These are phyloP conservation scores for Isochrysis galbana DNA, from an alignment of 78 protist species.

Conservation along the genomic window DNA sequence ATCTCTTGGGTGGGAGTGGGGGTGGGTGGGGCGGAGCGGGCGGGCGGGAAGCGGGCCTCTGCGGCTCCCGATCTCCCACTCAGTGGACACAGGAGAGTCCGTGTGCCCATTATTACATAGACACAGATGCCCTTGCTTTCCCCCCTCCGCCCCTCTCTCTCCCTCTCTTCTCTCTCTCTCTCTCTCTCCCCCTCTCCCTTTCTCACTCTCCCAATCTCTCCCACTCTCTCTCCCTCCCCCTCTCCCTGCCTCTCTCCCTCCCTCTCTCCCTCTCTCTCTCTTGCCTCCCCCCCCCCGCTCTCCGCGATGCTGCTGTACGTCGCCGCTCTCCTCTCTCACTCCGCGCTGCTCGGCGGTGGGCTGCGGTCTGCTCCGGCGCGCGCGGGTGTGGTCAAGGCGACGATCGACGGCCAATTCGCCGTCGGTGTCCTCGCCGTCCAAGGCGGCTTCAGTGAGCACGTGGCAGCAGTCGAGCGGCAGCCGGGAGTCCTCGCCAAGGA, in stretches of 20 bases:
- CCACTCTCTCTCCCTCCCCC: neutral
- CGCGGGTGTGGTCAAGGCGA: neutral
- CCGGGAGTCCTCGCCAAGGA: neutral
- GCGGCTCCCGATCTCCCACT: no score
- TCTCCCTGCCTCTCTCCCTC: neutral
- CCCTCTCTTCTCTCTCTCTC: neutral
- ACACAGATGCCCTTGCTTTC: no score
- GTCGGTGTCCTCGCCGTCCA: constrained; percentile 52
- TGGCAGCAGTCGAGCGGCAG: neutral
- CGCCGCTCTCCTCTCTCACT: neutral
- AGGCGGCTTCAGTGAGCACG: constrained; percentile 50
- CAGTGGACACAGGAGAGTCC: no score
- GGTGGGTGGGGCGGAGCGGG: no score
- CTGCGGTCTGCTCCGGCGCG: neutral
- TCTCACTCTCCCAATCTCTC: neutral
- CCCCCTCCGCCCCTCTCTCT: no score
- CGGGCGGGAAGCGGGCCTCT: no score
- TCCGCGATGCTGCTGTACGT: neutral
- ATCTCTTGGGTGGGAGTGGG: no score
- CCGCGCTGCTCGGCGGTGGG: neutral
- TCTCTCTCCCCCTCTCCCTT: neutral
- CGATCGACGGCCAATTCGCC: neutral
- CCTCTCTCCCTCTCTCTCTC: neutral
- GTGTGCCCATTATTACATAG: no score
- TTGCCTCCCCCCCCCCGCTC: neutral